Evolutionary conservation across 106 monocot species (phyloP).

Genomic region (Platanthera guangdongensis): DNA sequence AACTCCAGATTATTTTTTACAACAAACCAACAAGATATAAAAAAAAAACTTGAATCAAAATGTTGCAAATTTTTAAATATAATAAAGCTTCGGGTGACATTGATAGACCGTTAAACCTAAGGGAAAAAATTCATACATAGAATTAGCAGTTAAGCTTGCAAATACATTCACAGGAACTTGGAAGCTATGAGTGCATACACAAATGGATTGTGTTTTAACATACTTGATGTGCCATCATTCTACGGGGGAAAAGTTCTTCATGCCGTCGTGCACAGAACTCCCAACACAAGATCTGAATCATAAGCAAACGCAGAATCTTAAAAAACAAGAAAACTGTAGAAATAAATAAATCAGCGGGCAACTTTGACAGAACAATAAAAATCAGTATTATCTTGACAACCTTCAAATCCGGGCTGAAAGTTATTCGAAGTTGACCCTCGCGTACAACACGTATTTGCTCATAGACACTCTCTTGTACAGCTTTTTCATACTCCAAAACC

Average conservation of each 20-base stretch:
- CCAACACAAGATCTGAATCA: conserved; percentile 84
- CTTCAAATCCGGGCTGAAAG: conserved; percentile 92
- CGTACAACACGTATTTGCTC: conserved; percentile 84
- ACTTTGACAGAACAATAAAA: background rate
- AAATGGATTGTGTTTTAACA: background rate
- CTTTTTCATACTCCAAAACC: conserved; percentile 86
- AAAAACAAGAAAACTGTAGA: background rate
- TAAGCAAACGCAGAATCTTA: background rate
- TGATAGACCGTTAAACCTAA: too few relatives aligned
- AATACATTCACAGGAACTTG: background rate
- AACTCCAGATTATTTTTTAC: background rate
- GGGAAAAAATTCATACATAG: background rate
- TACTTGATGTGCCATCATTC: conserved; percentile 87
- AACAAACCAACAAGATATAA: background rate
- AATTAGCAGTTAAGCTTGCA: background rate
- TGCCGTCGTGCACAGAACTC: conserved; percentile 88
- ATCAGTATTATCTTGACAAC: conserved; percentile 15
- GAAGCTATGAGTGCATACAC: background rate
- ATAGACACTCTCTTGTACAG: conserved; percentile 82
- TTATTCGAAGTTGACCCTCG: conserved; percentile 81
- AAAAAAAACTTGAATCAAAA: too few relatives aligned
- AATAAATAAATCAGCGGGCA: background rate
- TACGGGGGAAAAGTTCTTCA: conserved; percentile 79
- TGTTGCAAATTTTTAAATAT: too few relatives aligned
- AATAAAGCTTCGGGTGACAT: too few relatives aligned